Evolutionary conservation across 768 basidiomycete species (phyloP).

Genomic region (Mrakia gelida): DNA sequence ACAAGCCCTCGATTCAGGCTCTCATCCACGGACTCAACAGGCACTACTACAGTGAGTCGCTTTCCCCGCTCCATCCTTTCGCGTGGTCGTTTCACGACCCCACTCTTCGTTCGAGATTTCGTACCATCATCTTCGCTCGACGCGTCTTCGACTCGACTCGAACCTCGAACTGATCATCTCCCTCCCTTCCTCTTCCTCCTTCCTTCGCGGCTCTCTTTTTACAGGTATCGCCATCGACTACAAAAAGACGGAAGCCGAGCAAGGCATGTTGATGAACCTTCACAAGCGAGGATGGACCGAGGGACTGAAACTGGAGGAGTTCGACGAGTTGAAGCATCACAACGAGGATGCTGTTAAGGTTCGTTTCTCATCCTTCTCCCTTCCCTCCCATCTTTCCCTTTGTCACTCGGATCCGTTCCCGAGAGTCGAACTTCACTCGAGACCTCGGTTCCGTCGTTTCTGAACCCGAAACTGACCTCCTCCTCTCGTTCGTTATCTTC

Average conservation of each 20-base stretch:
- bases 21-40: constrained; percentile 46
- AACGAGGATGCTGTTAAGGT: constrained; percentile 97
- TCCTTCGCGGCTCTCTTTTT: neutral
- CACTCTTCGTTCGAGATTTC: neutral
- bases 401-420: neutral
- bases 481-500: constrained; percentile 34
- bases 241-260: constrained; percentile 95
- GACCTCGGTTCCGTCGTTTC: too few relatives aligned
- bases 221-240: constrained; percentile 84
- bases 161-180: neutral
- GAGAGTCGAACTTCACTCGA: too few relatives aligned
- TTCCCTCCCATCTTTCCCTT: too few relatives aligned
- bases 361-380: constrained; percentile 33
- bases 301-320: constrained; percentile 85
- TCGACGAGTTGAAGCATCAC: constrained; percentile 74
- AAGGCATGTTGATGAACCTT: constrained; percentile 97
- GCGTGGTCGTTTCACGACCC: neutral
- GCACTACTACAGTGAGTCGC: constrained; percentile 34
- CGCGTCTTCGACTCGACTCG: neutral
- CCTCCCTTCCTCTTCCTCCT: neutral
- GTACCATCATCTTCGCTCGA: neutral
- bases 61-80: neutral
- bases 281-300: constrained; percentile 99
- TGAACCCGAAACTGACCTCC: constrained; percentile 27
- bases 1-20: constrained; percentile 98